Percentiles rank a stretch among this genome's conserved stretches.
Evolutionary conservation across 352 stramenopile species (phyloP).

Genomic region (Pythium myriotylum): DNA sequence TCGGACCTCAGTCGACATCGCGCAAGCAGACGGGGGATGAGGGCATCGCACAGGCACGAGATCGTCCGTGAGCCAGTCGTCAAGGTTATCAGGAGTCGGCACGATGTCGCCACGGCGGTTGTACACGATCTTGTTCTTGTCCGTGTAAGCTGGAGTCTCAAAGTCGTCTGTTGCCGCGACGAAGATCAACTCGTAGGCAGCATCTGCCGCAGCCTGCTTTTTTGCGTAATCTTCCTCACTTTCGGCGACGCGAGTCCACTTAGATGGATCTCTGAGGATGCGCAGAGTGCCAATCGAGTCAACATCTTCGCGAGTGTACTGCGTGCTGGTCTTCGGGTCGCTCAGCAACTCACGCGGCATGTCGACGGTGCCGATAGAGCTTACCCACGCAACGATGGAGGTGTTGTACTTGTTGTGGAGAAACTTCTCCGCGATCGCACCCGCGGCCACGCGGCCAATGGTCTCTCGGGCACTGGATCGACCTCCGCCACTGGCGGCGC

Average conservation of each 20-base stretch:
- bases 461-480: conserved; percentile 96
- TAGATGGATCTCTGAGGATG: conserved; percentile 71
- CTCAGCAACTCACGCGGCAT: conserved; percentile 80
- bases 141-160: conserved; percentile 88
- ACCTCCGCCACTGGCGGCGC: conserved; percentile 95
- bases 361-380: conserved; percentile 80
- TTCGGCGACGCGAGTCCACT: conserved; percentile 55
- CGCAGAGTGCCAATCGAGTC: conserved; percentile 81
- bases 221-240: conserved; percentile 33
- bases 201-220: conserved; percentile 66
- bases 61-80: conserved; percentile 79
- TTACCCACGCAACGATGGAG: conserved; percentile 89
- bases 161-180: conserved; percentile 59
- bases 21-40: conserved; percentile 90
- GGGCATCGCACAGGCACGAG: conserved; percentile 94
- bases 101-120: conserved; percentile 79
- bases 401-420: conserved; percentile 92
- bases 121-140: conserved; percentile 92
- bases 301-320: conserved; percentile 85
- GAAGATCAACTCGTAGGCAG: conserved; percentile 75
- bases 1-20: conserved; percentile 96
- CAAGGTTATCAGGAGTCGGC: conserved; percentile 48
- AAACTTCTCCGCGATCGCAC: conserved; percentile 97
- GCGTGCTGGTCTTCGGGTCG: conserved; percentile 53
- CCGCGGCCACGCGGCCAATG: conserved; percentile 97